Conservation (phyloP, 1,139 yeast species). For the Suhomyces anneliseae region DNA sequence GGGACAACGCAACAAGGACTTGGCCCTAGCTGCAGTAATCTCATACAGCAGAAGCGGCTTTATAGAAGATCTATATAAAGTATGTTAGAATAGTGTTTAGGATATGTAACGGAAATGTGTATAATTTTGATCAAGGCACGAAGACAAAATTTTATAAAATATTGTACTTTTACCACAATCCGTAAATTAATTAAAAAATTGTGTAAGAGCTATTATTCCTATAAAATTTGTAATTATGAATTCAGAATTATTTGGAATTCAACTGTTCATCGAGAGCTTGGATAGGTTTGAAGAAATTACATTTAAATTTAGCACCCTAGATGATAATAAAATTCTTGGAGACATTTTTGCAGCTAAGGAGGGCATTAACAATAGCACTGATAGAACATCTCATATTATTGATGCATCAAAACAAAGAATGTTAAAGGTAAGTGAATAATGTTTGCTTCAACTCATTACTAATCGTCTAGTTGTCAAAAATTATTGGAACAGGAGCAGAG, state of each 20-base stretch:
- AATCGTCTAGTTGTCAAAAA: neutral
- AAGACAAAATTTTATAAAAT: neutral
- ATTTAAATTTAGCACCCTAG: neutral
- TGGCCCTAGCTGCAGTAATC: neutral
- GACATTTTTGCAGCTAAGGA: neutral
- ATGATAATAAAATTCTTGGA: neutral
- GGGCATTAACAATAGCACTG: neutral
- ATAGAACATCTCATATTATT: neutral
- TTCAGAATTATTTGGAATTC: neutral
- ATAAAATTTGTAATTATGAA: neutral
- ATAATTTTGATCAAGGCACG: neutral
- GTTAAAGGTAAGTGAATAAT: slow-evolving; percentile 10
- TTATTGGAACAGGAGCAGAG: neutral
- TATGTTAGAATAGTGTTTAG: neutral
- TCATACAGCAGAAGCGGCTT: slow-evolving; percentile 1
- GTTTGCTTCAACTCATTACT: neutral
- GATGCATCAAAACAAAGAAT: slow-evolving; percentile 1
- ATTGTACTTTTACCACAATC: neutral
- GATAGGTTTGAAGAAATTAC: neutral
- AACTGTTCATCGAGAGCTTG: neutral
- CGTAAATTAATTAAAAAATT: neutral
- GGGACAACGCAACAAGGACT: no score
- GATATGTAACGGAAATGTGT: neutral
- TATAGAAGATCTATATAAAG: slow-evolving; percentile 16
- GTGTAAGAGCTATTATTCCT: neutral